A percentile compares a stretch with the other conserved stretches of the same genome.
Evolutionary conservation across 441 rosid species (phyloP).

Genomic region (Populus hybrid): DNA sequence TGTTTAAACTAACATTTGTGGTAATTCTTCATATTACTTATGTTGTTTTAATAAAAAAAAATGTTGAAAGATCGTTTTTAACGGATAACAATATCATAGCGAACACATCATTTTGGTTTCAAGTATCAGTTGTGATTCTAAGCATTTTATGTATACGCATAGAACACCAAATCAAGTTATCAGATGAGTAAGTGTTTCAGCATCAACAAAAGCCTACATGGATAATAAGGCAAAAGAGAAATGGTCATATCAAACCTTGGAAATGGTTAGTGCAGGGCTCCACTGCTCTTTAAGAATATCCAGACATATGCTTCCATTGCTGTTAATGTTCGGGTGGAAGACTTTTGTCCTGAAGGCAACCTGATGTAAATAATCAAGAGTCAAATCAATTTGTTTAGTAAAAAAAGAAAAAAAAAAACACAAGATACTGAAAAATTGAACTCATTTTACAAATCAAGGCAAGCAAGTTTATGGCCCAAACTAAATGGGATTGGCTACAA

Average conservation of each 20-base stretch:
- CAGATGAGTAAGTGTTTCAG: neutral
- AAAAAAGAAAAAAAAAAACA: neutral
- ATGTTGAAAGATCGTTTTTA: neutral
- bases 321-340: conserved; percentile 73
- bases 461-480: neutral
- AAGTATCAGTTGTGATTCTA: too few species aligned
- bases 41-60: too few species aligned
- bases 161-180: neutral
- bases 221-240: neutral
- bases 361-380: conserved; percentile 22
- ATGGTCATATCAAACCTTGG: conserved; percentile 46
- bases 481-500: too few species aligned
- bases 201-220: neutral
- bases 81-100: too few species aligned
- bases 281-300: conserved; percentile 81
- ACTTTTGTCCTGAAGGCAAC: conserved; percentile 75
- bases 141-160: neutral
- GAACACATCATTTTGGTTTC: neutral
- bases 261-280: conserved; percentile 76
- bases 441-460: neutral
- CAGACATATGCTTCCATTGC: conserved; percentile 78
- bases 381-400: neutral
- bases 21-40: neutral
- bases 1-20: neutral
- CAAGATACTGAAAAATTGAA: neutral